Percentiles rank a stretch among this genome's conserved stretches.
phyloP scores from a whole-genome alignment of 2,329 filamentous ascomycete species.

The Amphichorda felina region DNA sequence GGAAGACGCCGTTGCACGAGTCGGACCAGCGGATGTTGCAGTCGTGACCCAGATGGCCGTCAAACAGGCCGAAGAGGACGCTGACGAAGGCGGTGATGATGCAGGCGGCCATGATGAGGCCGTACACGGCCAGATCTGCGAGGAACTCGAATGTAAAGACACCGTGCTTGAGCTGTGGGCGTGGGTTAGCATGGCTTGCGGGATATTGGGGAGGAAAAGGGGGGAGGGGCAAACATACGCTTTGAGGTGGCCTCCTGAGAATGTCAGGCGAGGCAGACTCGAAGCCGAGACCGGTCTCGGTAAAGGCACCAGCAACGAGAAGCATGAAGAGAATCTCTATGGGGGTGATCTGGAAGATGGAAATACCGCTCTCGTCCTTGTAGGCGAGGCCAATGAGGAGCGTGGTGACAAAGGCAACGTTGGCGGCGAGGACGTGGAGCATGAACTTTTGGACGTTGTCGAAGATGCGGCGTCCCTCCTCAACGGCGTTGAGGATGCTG shows the following conservation, averaged over 20 bases:
- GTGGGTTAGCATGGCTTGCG: not conserved
- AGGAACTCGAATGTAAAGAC: conserved; percentile 56
- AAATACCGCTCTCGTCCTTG: conserved; percentile 51
- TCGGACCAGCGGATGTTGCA: conserved; percentile 43
- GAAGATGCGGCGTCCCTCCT: conserved; percentile 56
- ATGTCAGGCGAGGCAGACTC: conserved; percentile 57
- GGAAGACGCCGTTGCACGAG: conserved; percentile 46
- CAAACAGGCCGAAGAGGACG: conserved; percentile 41
- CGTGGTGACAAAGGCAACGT: conserved; percentile 54
- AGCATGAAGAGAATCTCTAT: conserved; percentile 42
- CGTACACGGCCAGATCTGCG: conserved; percentile 51
- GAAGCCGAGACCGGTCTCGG: conserved; percentile 57
- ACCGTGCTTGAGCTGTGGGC: conserved; percentile 27
- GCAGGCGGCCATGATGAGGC: conserved; percentile 49
- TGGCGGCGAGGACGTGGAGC: conserved; percentile 52
- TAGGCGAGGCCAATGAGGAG: conserved; percentile 57
- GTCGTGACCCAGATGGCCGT: conserved; percentile 42
- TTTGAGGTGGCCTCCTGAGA: conserved; percentile 52
- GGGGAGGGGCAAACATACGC: conserved; percentile 19
- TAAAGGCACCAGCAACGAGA: not conserved
- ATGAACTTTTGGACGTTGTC: conserved; percentile 65
- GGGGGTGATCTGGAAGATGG: conserved; percentile 57
- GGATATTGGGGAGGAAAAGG: not conserved
- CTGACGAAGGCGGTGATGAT: conserved; percentile 44
- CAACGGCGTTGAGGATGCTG: conserved; percentile 30